phyloP scores from a whole-genome alignment of 768 basidiomycete genomes.

The Mycena rebaudengoi region DNA sequence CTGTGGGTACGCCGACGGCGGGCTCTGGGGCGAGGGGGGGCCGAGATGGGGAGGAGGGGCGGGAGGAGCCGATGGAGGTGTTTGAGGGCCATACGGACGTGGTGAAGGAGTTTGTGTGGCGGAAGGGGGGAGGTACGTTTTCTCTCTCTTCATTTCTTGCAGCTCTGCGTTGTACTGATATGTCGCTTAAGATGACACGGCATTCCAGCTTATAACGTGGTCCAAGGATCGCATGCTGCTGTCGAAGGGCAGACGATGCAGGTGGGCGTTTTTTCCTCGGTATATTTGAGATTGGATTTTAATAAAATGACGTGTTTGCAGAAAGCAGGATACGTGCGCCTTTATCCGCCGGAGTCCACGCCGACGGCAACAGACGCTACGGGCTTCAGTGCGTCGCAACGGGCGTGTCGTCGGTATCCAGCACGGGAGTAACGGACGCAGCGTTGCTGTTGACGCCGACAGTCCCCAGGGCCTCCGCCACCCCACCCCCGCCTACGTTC shows the following conservation, averaged over 20 bases:
- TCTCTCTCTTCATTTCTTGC: neutral
- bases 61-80: constrained; percentile 64
- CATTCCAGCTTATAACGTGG: constrained; percentile 72
- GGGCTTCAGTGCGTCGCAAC: constrained; percentile 1
- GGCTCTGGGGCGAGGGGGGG: constrained; percentile 18
- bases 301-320: too few species aligned
- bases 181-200: constrained; percentile 41
- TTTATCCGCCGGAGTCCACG: constrained; percentile 7
- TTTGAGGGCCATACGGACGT: constrained; percentile 93
- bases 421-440: too few species aligned
- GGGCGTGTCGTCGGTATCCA: neutral
- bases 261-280: constrained; percentile 44
- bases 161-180: neutral
- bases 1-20: neutral
- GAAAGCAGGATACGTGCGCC: constrained; percentile 57
- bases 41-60: constrained; percentile 19
- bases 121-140: constrained; percentile 64
- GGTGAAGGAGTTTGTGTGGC: constrained; percentile 98
- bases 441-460: too few species aligned
- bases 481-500: constrained; percentile 34
- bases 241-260: constrained; percentile 75
- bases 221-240: constrained; percentile 89
- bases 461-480: too few species aligned
- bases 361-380: constrained; percentile 26
- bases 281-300: neutral